Base-by-base conservation (phyloP, 2,329 filamentous ascomycete species). In the Arthrobotrys pseudoclavata region DNA sequence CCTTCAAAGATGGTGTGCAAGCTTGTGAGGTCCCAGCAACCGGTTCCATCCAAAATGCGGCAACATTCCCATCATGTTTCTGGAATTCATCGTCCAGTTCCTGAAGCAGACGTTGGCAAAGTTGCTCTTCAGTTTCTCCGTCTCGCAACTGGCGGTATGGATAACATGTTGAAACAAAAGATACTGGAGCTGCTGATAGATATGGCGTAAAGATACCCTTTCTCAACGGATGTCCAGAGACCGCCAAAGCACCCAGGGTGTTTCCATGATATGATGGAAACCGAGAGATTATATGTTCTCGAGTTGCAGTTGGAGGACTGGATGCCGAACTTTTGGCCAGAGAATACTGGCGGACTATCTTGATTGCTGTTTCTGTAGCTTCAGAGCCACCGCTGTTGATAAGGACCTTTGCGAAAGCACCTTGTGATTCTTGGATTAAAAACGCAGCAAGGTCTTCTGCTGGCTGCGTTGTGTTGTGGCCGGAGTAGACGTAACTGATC, bases 81-180 rank as follows among this genome's bases (percentile, higher is more conserved):
- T 0, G 91, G 90, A 94, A 92, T 79, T 92, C 89, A 1, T 84
- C 85, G 6, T 93, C 91, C 0, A 95, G 84, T 81, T 94, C 91
- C 2, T 86, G 82, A 0, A 88, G 88, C 9, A 93, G 85, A 18
- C 89, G 85, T 0, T 83, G 81, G 0, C 92, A 88, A 74, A 92
- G 94, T 0, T 86, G 84, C 0, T 85, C 85, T 31, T 88, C 86
- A 0, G 86, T 87, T 80, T 93, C 90, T 0, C 81, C 83, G 0
- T 85, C 80, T 0, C 77, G 79, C 80, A 87, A 87, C 0, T 86
- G 87, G 3, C 90, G 88, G 80, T 91, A 94, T 0, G 87, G 84
- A 79, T 90, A 89, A 81, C 91, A 92, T 0, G 91, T 87, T 10
- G 89, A 90, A 0, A 94, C 88, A 63, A 87, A 86, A 4, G 86